These are phyloP conservation scores for Juglanconis oblonga DNA, from an alignment of 2,329 filamentous ascomycete species.

Conservation along the genomic window DNA sequence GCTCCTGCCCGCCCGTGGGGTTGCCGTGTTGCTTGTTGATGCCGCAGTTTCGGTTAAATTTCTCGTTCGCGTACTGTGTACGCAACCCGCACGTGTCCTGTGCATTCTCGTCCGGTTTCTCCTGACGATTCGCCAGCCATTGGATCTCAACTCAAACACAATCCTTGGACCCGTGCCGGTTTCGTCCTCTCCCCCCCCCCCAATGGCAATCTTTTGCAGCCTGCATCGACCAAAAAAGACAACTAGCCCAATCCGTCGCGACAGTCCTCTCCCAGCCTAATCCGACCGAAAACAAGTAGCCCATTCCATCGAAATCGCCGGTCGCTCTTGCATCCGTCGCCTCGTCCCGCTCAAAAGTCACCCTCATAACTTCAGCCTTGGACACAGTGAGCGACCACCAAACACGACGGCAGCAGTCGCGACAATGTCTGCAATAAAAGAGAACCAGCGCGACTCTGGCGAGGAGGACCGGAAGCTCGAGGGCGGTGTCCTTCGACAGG, in stretches of 20 bases:
- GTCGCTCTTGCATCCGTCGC: neutral
- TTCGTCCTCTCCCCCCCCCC: too few relatives aligned
- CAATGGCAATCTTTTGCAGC: too few relatives aligned
- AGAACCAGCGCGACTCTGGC: constrained; percentile 19
- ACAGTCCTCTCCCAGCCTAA: too few relatives aligned
- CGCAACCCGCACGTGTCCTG: neutral
- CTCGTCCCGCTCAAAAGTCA: neutral
- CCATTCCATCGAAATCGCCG: too few relatives aligned
- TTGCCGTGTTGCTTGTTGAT: constrained; percentile 2
- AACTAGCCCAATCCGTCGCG: too few relatives aligned
- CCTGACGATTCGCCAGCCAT: neutral
- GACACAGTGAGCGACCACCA: neutral
- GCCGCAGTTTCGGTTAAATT: constrained; percentile 18
- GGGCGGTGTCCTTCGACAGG: constrained; percentile 17
- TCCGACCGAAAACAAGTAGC: too few relatives aligned
- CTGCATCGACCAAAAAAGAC: too few relatives aligned
- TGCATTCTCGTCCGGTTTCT: neutral
- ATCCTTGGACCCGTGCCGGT: too few relatives aligned
- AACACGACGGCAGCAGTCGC: neutral
- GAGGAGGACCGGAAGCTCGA: constrained; percentile 20
- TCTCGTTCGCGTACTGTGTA: neutral
- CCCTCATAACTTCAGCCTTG: neutral
- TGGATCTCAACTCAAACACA: too few relatives aligned
- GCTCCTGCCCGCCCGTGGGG: neutral
- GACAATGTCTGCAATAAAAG: constrained; percentile 18